phyloP scores from a whole-genome alignment of 495 filamentous ascomycete genomes.

The Xanthoparmelia taractica region DNA sequence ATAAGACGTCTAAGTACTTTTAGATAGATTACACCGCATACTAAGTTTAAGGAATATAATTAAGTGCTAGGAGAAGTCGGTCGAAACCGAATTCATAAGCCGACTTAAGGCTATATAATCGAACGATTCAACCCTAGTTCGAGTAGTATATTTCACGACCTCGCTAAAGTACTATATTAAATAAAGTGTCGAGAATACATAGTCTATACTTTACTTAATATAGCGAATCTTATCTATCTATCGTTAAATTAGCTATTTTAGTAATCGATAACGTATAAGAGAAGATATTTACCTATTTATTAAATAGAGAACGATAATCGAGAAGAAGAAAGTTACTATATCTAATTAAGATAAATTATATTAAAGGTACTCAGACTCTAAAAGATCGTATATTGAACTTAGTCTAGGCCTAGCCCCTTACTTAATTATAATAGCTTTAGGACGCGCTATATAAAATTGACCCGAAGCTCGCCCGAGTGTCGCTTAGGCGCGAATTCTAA shows the following conservation, averaged over 20 bases:
- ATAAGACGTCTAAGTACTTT: not conserved
- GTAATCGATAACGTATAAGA: slow-evolving; percentile 16
- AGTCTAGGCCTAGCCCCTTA: slow-evolving; percentile 5
- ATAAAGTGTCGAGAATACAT: not conserved
- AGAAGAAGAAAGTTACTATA: slow-evolving; percentile 23
- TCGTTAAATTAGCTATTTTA: slow-evolving; percentile 15
- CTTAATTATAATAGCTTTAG: slow-evolving; percentile 24
- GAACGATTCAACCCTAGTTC: not conserved
- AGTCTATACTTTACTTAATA: not conserved
- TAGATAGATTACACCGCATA: not conserved
- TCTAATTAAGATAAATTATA: slow-evolving; percentile 19
- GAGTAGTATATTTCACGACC: not conserved
- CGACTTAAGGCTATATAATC: not conserved
- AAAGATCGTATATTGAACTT: slow-evolving; percentile 15
- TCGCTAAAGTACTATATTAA: not conserved
- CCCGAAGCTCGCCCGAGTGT: slow-evolving; percentile 17
- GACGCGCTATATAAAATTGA: slow-evolving; percentile 18
- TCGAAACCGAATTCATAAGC: not conserved
- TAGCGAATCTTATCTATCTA: slow-evolving; percentile 1
- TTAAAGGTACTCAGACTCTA: slow-evolving; percentile 15
- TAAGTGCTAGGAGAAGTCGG: not conserved
- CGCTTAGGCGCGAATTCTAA: slow-evolving; percentile 23
- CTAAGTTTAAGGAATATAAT: not conserved
- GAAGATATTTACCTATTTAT: slow-evolving; percentile 19
- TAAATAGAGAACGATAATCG: slow-evolving; percentile 26